These are phyloP conservation scores for Knoxdaviesia proteae DNA, from an alignment of 2,329 filamentous ascomycete genomes.

Conservation along the genomic window DNA sequence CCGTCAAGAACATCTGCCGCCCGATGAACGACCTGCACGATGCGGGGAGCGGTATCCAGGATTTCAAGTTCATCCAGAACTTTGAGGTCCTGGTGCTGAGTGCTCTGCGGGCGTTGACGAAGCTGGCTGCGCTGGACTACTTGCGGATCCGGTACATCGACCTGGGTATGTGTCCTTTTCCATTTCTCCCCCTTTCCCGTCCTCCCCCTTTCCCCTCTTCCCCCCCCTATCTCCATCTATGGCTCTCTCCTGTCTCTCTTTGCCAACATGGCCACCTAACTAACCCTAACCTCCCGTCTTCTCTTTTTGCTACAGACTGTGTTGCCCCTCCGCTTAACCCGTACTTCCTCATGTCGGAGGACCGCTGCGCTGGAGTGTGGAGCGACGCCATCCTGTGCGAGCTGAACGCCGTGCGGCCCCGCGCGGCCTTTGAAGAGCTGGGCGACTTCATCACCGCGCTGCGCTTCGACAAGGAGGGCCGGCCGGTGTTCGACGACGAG, in stretches of 20 bases:
- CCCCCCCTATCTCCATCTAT: too few species aligned
- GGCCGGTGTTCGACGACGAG: conserved; percentile 34
- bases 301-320: conserved; percentile 28
- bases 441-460: conserved; percentile 42
- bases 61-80: conserved; percentile 48
- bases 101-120: conserved; percentile 37
- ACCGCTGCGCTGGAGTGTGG: conserved; percentile 49
- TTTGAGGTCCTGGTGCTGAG: conserved; percentile 50
- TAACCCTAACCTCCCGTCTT: not conserved
- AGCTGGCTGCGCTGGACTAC: conserved; percentile 37
- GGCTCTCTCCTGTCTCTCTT: conserved; percentile 3
- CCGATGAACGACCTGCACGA: conserved; percentile 33
- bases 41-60: conserved; percentile 47
- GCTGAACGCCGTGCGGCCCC: conserved; percentile 36
- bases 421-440: conserved; percentile 37
- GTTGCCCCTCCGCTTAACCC: conserved; percentile 51
- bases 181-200: not conserved
- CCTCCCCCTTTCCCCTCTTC: too few species aligned
- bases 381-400: conserved; percentile 43
- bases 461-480: conserved; percentile 35
- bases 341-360: conserved; percentile 43
- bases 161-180: conserved; percentile 25
- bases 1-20: conserved; percentile 56
- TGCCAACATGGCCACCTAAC: conserved; percentile 4
- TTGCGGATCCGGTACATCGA: conserved; percentile 58